A percentile compares a stretch with the other conserved stretches of the same genome.
Conservation (phyloP, 2,329 filamentous ascomycete genomes). For the Botrytis elliptica region DNA sequence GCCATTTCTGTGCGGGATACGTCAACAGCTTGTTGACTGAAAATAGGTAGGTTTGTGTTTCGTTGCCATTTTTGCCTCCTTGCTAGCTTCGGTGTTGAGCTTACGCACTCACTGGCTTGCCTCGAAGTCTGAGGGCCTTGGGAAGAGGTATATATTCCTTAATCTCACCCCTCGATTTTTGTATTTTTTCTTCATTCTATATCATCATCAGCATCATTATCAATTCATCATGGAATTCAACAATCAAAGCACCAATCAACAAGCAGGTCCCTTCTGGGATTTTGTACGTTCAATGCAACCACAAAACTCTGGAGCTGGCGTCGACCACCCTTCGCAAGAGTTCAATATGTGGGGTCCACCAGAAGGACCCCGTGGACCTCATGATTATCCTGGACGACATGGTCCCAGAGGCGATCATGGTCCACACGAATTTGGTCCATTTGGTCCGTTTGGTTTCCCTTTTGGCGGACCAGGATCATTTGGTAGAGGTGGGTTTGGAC, state of each 20-base stretch:
- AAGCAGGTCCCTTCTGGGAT: slow-evolving; percentile 35
- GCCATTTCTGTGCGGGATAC: neutral
- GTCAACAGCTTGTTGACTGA: slow-evolving; percentile 8
- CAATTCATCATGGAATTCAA: slow-evolving; percentile 36
- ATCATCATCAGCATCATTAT: slow-evolving; percentile 20
- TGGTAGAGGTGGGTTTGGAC: slow-evolving; percentile 25
- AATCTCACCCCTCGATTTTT: neutral
- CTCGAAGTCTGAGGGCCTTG: neutral
- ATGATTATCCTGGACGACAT: slow-evolving; percentile 26
- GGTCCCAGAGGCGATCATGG: slow-evolving; percentile 8
- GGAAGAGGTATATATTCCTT: slow-evolving; percentile 18
- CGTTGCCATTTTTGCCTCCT: slow-evolving; percentile 12
- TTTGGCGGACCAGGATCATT: slow-evolving; percentile 18
- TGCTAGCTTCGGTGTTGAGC: slow-evolving; percentile 2
- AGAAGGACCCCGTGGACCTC: neutral
- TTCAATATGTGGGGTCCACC: slow-evolving; percentile 22
- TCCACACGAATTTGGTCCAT: neutral
- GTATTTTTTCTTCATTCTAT: neutral
- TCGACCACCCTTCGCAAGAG: slow-evolving; percentile 32
- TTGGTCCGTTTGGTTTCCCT: slow-evolving; percentile 11
- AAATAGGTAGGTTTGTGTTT: slow-evolving; percentile 5
- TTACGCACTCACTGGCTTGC: slow-evolving; percentile 19
- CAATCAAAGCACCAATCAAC: slow-evolving; percentile 29
- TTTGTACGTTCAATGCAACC: slow-evolving; percentile 33
- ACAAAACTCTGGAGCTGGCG: slow-evolving; percentile 32